Evolutionary conservation across 2,329 filamentous ascomycete species (phyloP).

Genomic region (Cytospora leucostoma): DNA sequence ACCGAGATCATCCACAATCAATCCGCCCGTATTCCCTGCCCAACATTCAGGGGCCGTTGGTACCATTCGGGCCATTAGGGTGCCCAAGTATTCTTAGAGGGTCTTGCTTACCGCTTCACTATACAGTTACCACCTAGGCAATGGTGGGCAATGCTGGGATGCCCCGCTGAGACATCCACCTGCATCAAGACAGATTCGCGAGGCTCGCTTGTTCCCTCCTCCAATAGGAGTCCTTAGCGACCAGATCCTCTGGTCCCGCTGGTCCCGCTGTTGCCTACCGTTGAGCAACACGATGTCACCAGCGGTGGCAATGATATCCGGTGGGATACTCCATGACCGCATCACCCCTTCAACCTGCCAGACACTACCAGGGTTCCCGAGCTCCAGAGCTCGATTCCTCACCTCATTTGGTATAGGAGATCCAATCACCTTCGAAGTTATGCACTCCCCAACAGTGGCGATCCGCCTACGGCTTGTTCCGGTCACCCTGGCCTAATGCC

Average conservation of each 20-base stretch:
- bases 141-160: neutral
- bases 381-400: neutral
- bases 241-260: neutral
- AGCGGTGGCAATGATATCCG: neutral
- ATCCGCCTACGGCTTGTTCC: conserved; percentile 7
- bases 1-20: neutral
- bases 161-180: conserved; percentile 15
- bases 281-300: conserved; percentile 3
- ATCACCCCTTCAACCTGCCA: neutral
- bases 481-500: neutral
- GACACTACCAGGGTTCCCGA: conserved; percentile 1
- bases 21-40: neutral
- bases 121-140: neutral
- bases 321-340: neutral
- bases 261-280: neutral
- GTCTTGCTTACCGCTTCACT: neutral
- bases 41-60: neutral
- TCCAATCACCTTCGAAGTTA: conserved; percentile 4
- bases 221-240: conserved; percentile 14
- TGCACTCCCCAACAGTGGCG: neutral
- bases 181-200: conserved; percentile 23
- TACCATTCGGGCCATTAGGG: neutral
- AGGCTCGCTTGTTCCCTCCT: conserved; percentile 11
- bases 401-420: neutral
- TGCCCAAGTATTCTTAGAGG: neutral